Evolutionary conservation across 148 eudicot genomes (phyloP), one percentile per base, ranked within the genome.

Genomic region (Vaccinium myrtillus): DNA sequence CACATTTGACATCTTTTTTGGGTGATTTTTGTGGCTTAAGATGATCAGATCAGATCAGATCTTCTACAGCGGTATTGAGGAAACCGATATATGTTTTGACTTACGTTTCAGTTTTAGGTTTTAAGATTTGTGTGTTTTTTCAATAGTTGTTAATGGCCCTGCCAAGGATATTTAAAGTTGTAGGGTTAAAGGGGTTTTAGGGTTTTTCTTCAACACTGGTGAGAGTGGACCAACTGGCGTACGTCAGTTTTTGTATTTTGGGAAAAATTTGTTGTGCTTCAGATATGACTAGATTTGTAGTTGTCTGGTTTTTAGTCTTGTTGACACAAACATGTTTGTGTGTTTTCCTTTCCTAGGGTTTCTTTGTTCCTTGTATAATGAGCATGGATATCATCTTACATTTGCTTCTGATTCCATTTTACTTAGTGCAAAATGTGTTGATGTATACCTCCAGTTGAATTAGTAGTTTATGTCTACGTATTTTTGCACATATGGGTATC

Each of bases 21-120:
- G 32, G 46, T 63, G 53, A 32, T 67, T 67, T 6, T 25, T 18
- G n/a, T 30, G 81, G 46, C 46, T 5, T 2, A 69, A 81, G 58
- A 16, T 30, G 76, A 69, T 81, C 48, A 32, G 43, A 69, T 81
- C 48, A 32, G 43, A 69, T 81, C 48, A 49, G 61, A 49, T 63
- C 74, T 63, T 46, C 39, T 36, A 36, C 39, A 1, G 39, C 6
- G 59, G 48, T 81, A 7, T 23, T 18, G 12, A 30, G 82, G 18
- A 27, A 30, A 30, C 16, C 39, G 2, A 3, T 30, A 27, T 27
- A 1, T 27, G 74, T 69, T 69, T 69, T 27, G 39, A 27, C 18
- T 13, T 12, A 48, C 36, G 43, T 18, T 3, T 25, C 39, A 30
- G 63, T 30, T 54, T 79, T 79, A 32, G 43, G 18, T 53, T 30